phyloP scores from a whole-genome alignment of 2,329 filamentous ascomycete species.

The Dactylonectria estremocensis region DNA sequence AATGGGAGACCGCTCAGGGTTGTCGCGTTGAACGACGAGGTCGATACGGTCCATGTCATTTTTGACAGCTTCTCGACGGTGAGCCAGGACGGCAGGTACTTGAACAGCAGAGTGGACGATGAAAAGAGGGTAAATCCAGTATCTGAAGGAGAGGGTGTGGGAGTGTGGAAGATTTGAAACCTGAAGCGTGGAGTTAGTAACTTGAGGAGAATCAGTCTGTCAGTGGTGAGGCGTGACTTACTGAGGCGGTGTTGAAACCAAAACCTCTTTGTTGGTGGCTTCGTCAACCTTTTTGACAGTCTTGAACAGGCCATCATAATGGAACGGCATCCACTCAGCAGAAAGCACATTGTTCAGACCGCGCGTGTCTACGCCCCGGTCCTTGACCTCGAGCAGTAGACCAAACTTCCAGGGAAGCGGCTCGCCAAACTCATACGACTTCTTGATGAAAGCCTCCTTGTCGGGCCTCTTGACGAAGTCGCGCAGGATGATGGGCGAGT shows the following conservation, averaged over 20 bases:
- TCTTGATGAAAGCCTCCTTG: conserved; percentile 61
- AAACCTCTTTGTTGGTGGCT: conserved; percentile 56
- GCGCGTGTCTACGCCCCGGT: conserved; percentile 59
- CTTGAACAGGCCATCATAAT: conserved; percentile 72
- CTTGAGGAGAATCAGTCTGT: background rate
- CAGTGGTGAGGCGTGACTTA: conserved; percentile 43
- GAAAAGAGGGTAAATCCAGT: conserved; percentile 70
- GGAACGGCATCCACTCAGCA: conserved; percentile 70
- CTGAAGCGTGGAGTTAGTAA: conserved; percentile 38
- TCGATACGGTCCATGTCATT: conserved; percentile 66
- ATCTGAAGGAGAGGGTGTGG: conserved; percentile 62
- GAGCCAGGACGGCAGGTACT: conserved; percentile 58
- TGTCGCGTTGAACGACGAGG: conserved; percentile 62
- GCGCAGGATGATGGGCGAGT: conserved; percentile 68
- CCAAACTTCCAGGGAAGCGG: conserved; percentile 69
- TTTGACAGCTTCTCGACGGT: conserved; percentile 54
- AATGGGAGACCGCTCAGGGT: conserved; percentile 61
- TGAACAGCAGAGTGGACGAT: conserved; percentile 65
- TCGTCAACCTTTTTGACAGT: conserved; percentile 58
- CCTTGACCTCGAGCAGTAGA: conserved; percentile 65
- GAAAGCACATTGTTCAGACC: conserved; percentile 68
- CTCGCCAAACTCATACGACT: conserved; percentile 63
- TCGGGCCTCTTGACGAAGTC: conserved; percentile 65
- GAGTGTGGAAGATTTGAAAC: conserved; percentile 68
- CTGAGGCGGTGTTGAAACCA: conserved; percentile 60